phyloP scores from a whole-genome alignment of 805 yeast species.

The Wickerhamiella kazuoi region DNA sequence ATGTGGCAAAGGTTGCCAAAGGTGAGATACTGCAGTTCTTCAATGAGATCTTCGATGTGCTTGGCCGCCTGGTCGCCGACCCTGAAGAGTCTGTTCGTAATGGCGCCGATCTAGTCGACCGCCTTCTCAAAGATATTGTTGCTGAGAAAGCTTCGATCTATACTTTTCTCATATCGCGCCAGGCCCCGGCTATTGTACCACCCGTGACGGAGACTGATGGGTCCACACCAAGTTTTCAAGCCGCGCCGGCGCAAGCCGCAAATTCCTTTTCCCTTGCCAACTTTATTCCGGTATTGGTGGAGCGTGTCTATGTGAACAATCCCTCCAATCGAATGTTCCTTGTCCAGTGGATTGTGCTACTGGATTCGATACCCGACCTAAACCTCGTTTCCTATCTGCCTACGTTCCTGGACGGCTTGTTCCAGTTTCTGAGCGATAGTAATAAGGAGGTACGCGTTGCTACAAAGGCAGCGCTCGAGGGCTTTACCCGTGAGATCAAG shows the following conservation, averaged over 20 bases:
- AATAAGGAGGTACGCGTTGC: slow-evolving; percentile 76
- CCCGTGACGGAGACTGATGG: slow-evolving; percentile 38
- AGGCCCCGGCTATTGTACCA: slow-evolving; percentile 34
- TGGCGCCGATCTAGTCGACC: slow-evolving; percentile 84
- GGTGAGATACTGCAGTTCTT: slow-evolving; percentile 84
- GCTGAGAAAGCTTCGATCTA: slow-evolving; percentile 86
- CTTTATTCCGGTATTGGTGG: slow-evolving; percentile 81
- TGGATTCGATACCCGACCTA: slow-evolving; percentile 82
- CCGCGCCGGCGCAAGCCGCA: slow-evolving; percentile 27
- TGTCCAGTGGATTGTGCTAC: slow-evolving; percentile 83
- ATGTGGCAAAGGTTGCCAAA: slow-evolving; percentile 89
- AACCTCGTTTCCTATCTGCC: slow-evolving; percentile 79
- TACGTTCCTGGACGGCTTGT: slow-evolving; percentile 68
- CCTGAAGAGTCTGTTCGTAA: slow-evolving; percentile 81
- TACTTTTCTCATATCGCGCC: slow-evolving; percentile 43
- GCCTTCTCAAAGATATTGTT: slow-evolving; percentile 83
- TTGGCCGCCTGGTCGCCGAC: slow-evolving; percentile 79
- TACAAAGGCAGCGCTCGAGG: slow-evolving; percentile 59
- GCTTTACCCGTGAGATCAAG: slow-evolving; percentile 62
- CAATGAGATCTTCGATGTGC: slow-evolving; percentile 85
- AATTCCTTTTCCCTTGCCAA: slow-evolving; percentile 64
- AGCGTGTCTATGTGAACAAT: slow-evolving; percentile 78
- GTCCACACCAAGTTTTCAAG: slow-evolving; percentile 17
- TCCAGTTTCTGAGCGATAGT: slow-evolving; percentile 63
- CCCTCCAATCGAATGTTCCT: slow-evolving; percentile 84